Evolutionary conservation across 2,329 filamentous ascomycete genomes (phyloP).

Genomic region (Trichophaea hybrida): DNA sequence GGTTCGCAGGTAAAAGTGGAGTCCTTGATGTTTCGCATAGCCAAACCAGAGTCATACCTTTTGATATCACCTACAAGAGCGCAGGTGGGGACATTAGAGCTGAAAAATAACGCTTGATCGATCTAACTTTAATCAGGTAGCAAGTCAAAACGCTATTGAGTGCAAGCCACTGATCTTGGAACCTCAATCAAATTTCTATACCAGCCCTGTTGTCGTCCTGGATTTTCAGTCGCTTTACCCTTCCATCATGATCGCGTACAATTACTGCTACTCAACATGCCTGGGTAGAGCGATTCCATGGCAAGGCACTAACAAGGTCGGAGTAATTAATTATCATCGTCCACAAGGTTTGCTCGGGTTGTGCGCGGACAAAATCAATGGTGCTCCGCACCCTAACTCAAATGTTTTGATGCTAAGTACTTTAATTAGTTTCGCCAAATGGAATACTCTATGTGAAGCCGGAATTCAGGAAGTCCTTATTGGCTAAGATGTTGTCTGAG

Average conservation of each 20-base stretch:
- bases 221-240: slow-evolving; percentile 96
- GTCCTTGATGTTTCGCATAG: slow-evolving; percentile 95
- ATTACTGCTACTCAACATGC: slow-evolving; percentile 96
- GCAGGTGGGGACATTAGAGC: slow-evolving; percentile 53
- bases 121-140: slow-evolving; percentile 6
- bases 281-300: slow-evolving; percentile 72
- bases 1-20: slow-evolving; percentile 98
- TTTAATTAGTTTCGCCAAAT: slow-evolving; percentile 55
- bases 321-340: slow-evolving; percentile 74
- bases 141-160: slow-evolving; percentile 77
- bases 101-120: not conserved
- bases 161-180: slow-evolving; percentile 96
- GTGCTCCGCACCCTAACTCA: slow-evolving; percentile 5
- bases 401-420: not conserved
- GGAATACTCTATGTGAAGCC: slow-evolving; percentile 90
- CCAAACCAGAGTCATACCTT: slow-evolving; percentile 89
- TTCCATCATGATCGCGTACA: slow-evolving; percentile 98
- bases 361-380: slow-evolving; percentile 72
- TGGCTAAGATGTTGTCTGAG: slow-evolving; percentile 93
- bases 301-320: slow-evolving; percentile 90
- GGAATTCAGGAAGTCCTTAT: slow-evolving; percentile 70
- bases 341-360: slow-evolving; percentile 61
- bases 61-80: slow-evolving; percentile 78
- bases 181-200: slow-evolving; percentile 88
- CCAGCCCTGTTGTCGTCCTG: slow-evolving; percentile 71